These are phyloP conservation scores for Sclerotinia sclerotiorum DNA, from an alignment of 2,329 filamentous ascomycete genomes.

Conservation along the genomic window DNA sequence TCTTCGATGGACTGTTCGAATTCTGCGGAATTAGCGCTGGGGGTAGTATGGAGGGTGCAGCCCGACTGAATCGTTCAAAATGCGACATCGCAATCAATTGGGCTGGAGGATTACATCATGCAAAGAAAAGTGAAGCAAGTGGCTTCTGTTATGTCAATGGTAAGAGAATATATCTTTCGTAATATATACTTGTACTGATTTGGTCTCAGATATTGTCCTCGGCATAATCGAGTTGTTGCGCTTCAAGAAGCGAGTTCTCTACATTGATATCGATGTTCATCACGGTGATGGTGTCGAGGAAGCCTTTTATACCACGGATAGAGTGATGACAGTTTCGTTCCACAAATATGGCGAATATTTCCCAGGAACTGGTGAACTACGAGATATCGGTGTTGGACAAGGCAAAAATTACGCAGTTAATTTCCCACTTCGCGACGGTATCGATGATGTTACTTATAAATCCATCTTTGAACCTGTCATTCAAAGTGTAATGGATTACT, in stretches of 20 bases:
- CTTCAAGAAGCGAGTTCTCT: constrained; percentile 91
- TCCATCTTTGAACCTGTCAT: constrained; percentile 91
- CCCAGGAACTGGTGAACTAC: constrained; percentile 83
- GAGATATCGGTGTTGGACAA: constrained; percentile 81
- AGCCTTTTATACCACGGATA: constrained; percentile 88
- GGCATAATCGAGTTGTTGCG: constrained; percentile 90
- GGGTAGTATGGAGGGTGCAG: constrained; percentile 89
- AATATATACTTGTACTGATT: constrained; percentile 38
- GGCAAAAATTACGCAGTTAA: constrained; percentile 91
- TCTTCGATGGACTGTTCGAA: constrained; percentile 96
- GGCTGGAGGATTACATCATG: constrained; percentile 95
- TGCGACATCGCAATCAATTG: constrained; percentile 98
- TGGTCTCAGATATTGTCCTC: constrained; percentile 83
- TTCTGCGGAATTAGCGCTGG: constrained; percentile 95
- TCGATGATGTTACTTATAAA: constrained; percentile 86
- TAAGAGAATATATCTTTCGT: constrained; percentile 43
- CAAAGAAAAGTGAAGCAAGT: constrained; percentile 93
- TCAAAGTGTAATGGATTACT: constrained; percentile 80
- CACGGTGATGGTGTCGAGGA: constrained; percentile 93
- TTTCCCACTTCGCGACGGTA: constrained; percentile 87
- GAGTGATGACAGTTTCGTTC: constrained; percentile 90
- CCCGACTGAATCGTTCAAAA: constrained; percentile 84
- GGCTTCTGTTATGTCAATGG: constrained; percentile 99
- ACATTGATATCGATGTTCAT: constrained; percentile 95
- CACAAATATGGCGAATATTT: constrained; percentile 98